Percentiles rank a stretch among this genome's conserved stretches.
These are phyloP conservation scores for Suillus ampliporus DNA, from an alignment of 768 basidiomycete genomes.

Conservation along the genomic window DNA sequence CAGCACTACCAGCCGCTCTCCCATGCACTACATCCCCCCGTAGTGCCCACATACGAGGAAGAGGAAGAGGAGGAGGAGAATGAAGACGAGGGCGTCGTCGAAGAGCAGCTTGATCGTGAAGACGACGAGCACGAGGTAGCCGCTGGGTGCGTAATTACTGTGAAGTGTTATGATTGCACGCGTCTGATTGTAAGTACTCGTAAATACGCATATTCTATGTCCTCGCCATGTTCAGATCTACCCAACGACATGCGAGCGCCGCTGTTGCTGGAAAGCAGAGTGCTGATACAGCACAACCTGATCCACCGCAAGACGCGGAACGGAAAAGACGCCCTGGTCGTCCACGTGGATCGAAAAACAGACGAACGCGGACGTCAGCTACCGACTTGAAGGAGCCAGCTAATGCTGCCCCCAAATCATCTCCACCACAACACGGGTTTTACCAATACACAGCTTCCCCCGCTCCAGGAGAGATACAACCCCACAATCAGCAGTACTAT, in stretches of 20 bases:
- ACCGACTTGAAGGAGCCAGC: slow-evolving; percentile 29
- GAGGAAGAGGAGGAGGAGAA: slow-evolving; percentile 70
- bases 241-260: slow-evolving; percentile 19
- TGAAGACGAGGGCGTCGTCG: slow-evolving; percentile 77
- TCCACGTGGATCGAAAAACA: slow-evolving; percentile 80
- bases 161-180: slow-evolving; percentile 12
- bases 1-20: slow-evolving; percentile 84
- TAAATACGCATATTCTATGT: slow-evolving; percentile 11
- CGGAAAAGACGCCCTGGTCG: slow-evolving; percentile 79
- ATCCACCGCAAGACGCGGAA: slow-evolving; percentile 39
- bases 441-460: slow-evolving; percentile 50
- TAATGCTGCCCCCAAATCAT: slow-evolving; percentile 32
- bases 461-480: slow-evolving; percentile 53
- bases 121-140: slow-evolving; percentile 48
- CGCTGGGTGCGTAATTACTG: slow-evolving; percentile 37
- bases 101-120: slow-evolving; percentile 63
- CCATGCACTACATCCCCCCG: slow-evolving; percentile 71
- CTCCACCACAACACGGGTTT: slow-evolving; percentile 45
- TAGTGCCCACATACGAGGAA: slow-evolving; percentile 49
- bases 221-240: slow-evolving; percentile 28
- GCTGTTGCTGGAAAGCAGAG: slow-evolving; percentile 26
- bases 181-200: slow-evolving; percentile 18
- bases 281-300: slow-evolving; percentile 32
- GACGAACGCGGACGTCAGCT: slow-evolving; percentile 49
- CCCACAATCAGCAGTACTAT: slow-evolving; percentile 79